A percentile compares a stretch with the other conserved stretches of the same genome.
Conservation (phyloP, 805 yeast species). For the Wickerhamomyces chambardii region DNA sequence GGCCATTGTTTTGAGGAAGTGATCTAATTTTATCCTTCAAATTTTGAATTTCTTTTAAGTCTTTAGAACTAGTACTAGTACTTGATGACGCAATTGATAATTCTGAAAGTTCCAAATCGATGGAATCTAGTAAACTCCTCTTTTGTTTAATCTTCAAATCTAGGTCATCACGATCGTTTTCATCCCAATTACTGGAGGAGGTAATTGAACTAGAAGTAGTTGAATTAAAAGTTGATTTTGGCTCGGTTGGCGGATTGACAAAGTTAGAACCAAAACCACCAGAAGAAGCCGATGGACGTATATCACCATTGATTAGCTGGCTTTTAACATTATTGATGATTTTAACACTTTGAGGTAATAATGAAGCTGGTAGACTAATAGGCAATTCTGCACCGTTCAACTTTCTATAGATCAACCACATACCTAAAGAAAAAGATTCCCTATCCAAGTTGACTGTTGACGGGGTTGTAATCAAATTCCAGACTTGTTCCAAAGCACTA, state of each 20-base stretch:
- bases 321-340: constrained; percentile 69
- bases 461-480: constrained; percentile 82
- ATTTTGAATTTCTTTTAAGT: constrained; percentile 48
- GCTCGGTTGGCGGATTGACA: constrained; percentile 9
- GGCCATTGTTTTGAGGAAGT: constrained; percentile 27
- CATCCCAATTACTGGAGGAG: constrained; percentile 37
- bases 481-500: constrained; percentile 78
- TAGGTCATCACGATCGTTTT: constrained; percentile 36
- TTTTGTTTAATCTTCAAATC: constrained; percentile 65
- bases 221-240: constrained; percentile 55
- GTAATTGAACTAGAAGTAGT: constrained; percentile 52
- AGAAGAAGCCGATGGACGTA: constrained; percentile 1
- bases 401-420: constrained; percentile 91
- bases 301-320: constrained; percentile 15
- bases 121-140: constrained; percentile 58
- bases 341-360: constrained; percentile 79
- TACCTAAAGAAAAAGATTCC: constrained; percentile 93
- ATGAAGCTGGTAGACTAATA: constrained; percentile 71
- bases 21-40: constrained; percentile 51
- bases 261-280: constrained; percentile 2
- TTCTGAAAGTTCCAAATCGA: constrained; percentile 47
- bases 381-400: constrained; percentile 89
- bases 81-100: constrained; percentile 13
- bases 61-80: constrained; percentile 28
- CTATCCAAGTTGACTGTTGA: constrained; percentile 77